phyloP scores from a whole-genome alignment of 108 stramenopile genomes.

The Chaetoceros tenuissimus region DNA sequence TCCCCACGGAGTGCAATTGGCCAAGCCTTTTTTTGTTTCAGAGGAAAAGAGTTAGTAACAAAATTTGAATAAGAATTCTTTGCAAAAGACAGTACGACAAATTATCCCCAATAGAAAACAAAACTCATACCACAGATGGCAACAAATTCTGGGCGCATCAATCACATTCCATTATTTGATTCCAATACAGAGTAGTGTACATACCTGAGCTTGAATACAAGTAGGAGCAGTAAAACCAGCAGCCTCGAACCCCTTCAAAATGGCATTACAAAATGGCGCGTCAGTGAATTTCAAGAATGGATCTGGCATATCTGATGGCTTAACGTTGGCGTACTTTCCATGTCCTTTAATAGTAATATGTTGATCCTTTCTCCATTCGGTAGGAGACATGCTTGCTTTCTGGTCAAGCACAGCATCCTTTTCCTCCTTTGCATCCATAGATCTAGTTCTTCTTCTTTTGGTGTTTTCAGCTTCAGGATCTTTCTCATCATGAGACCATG shows the following conservation, averaged over 20 bases:
- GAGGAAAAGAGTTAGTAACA: constrained; percentile 2
- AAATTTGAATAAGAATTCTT: not conserved
- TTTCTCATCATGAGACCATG: constrained; percentile 55
- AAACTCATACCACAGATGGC: no score
- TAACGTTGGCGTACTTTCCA: constrained; percentile 16
- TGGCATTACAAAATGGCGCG: constrained; percentile 58
- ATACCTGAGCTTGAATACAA: constrained; percentile 76
- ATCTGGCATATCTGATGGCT: constrained; percentile 26
- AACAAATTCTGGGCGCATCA: no score
- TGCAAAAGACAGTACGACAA: no score
- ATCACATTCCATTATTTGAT: not conserved
- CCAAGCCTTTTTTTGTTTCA: constrained; percentile 74
- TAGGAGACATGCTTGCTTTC: constrained; percentile 30
- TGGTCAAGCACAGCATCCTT: constrained; percentile 10
- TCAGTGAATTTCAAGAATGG: constrained; percentile 72
- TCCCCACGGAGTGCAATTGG: constrained; percentile 82
- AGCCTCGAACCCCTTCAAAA: constrained; percentile 50
- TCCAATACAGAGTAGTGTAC: not conserved
- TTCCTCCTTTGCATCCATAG: constrained; percentile 80
- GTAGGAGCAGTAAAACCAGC: constrained; percentile 83
- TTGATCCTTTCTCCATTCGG: constrained; percentile 75
- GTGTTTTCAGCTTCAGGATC: constrained; percentile 17
- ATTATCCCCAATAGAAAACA: no score
- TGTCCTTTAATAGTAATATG: constrained; percentile 62
- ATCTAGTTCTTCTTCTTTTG: constrained; percentile 62